Evolutionary conservation across 2,329 filamentous ascomycete genomes (phyloP), one percentile per base, ranked within the genome.

Genomic region (Cytospora schulzeri): DNA sequence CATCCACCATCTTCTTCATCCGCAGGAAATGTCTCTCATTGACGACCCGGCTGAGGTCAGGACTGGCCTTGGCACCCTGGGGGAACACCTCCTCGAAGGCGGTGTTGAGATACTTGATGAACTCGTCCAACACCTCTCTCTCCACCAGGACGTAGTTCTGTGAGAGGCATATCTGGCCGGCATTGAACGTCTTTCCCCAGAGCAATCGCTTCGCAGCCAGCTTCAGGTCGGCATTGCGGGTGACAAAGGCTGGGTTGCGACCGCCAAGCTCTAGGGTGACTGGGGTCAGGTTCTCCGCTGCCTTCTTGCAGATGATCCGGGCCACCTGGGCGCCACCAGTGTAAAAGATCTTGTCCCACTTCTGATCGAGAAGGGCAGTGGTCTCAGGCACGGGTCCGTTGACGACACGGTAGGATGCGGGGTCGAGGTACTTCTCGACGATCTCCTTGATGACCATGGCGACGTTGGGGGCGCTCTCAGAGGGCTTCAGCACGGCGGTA

Each of bases 321-420:
- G 91, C 95, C 22, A 97, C 92, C 31, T 75, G 80, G 60, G 85
- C 84, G 71, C 88, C 89, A 62, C 95, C 95, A 1, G 95, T 99
- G 80, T 97, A 99, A 81, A 95, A 93, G 73, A 99, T 96, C 85
- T 97, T 98, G 80, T 96, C 93, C 90, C 93, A 99, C 76, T 94
- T 94, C 80, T 93, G 87, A 64, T 94, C 87, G 38, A 99, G 84
- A 53, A 98, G 80, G 15, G 88, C 88, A 54, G 91, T 92, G 4
- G 91, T 93, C 81, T 97, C 92, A 4, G 89, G 83, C 24, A 97
- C 79, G 31, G 81, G 88, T 66, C 95, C 95, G 75, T 97, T 95
- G 69, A 97, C 82, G 65, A 92, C 85, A 41, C 82, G 80, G 77
- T 92, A 97, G 70, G 88, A 89, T 19, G 87, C 85, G 1, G 87